phyloP scores from a whole-genome alignment of 768 basidiomycete genomes.

The Fomitopsis serialis region DNA sequence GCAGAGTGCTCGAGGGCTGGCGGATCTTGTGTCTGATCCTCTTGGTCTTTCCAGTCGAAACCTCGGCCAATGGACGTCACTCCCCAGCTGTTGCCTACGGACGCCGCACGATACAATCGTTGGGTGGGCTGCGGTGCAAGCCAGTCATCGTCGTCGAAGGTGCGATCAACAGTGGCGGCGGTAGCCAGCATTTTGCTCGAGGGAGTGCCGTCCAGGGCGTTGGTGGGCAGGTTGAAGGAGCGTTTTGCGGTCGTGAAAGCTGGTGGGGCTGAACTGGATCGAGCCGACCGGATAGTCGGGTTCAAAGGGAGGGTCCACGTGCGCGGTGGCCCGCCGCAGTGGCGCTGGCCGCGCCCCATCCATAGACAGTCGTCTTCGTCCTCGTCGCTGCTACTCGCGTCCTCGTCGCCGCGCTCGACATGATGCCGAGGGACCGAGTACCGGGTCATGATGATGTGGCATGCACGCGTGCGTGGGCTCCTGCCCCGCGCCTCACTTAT shows the following conservation, averaged over 20 bases:
- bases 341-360: conserved; percentile 15
- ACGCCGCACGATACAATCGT: conserved; percentile 53
- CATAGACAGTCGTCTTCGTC: conserved; percentile 24
- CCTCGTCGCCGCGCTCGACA: conserved; percentile 7
- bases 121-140: conserved; percentile 39
- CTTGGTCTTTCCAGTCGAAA: conserved; percentile 61
- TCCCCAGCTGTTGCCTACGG: conserved; percentile 76
- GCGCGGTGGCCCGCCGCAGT: conserved; percentile 12
- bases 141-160: conserved; percentile 70
- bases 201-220: conserved; percentile 9
- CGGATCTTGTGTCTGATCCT: conserved; percentile 20
- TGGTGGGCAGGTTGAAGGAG: conserved; percentile 12
- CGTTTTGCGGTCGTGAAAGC: conserved; percentile 11
- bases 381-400: conserved; percentile 14
- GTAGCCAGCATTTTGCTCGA: conserved; percentile 21
- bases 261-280: conserved; percentile 26
- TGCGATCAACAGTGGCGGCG: conserved; percentile 50
- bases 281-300: conserved; percentile 15
- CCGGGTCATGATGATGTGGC: not conserved
- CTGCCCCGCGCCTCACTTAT: not conserved
- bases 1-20: conserved; percentile 4
- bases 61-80: conserved; percentile 83
- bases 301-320: conserved; percentile 15
- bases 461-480: not conserved
- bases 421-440: not conserved